Conservation (phyloP, 768 basidiomycete species). For the Tephrocybe rancida region DNA sequence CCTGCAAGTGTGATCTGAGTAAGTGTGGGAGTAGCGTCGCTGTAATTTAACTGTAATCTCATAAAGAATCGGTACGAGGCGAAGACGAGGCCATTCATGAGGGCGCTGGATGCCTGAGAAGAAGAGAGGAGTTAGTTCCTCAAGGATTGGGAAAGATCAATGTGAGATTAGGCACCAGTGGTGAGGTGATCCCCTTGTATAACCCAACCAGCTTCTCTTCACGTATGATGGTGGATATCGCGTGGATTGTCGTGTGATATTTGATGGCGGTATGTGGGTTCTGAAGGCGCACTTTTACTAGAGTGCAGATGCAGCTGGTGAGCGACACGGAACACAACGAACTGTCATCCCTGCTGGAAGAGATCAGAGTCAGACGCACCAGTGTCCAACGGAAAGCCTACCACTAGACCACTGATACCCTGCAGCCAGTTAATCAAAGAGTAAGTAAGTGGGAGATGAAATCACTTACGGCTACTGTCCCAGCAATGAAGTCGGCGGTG, state of each 20-base stretch:
- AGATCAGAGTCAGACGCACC: conserved; percentile 27
- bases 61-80: conserved; percentile 82
- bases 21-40: conserved; percentile 58
- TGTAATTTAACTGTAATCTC: conserved; percentile 57
- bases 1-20: conserved; percentile 79
- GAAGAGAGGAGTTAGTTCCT: background rate
- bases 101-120: conserved; percentile 62
- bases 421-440: no score
- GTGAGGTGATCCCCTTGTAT: conserved; percentile 80
- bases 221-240: conserved; percentile 64
- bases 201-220: conserved; percentile 72
- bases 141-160: conserved; percentile 17
- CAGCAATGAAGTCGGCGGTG: background rate
- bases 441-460: no score
- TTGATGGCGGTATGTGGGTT: conserved; percentile 55
- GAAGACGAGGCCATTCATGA: conserved; percentile 88
- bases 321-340: background rate
- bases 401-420: conserved; percentile 68
- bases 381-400: conserved; percentile 82
- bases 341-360: background rate
- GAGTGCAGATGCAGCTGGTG: no score
- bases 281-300: conserved; percentile 87
- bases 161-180: no score
- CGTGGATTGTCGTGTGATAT: conserved; percentile 66
- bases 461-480: background rate